Evolutionary conservation across 2,329 filamentous ascomycete genomes (phyloP).

Genomic region (Dactylellina drechsleri): DNA sequence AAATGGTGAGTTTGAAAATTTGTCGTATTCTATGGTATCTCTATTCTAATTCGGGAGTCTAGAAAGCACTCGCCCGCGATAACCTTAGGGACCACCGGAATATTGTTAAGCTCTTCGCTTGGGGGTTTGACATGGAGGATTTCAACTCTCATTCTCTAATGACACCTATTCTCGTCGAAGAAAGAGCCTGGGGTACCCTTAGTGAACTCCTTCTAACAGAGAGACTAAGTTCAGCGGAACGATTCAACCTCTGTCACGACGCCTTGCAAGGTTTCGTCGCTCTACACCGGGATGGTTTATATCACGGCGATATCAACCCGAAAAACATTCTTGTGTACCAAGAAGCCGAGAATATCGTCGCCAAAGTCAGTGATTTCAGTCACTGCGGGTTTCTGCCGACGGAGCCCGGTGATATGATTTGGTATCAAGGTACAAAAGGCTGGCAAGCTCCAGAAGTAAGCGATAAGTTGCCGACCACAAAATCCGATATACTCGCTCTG

Average conservation of each 20-base stretch:
- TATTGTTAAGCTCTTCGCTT: constrained; percentile 47
- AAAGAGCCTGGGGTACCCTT: constrained; percentile 48
- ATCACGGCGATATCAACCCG: constrained; percentile 50
- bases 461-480: constrained; percentile 28
- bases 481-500: constrained; percentile 35
- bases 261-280: constrained; percentile 37
- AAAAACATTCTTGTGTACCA: constrained; percentile 54
- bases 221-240: constrained; percentile 14
- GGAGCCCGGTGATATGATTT: constrained; percentile 31
- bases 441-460: constrained; percentile 47
- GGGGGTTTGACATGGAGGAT: constrained; percentile 52
- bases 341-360: constrained; percentile 36
- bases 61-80: constrained; percentile 45
- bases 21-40: background rate
- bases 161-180: constrained; percentile 44
- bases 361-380: constrained; percentile 49
- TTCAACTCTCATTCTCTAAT: constrained; percentile 40
- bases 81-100: constrained; percentile 34
- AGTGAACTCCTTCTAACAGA: constrained; percentile 37
- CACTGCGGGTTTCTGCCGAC: constrained; percentile 42
- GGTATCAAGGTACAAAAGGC: constrained; percentile 50
- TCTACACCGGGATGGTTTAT: constrained; percentile 36
- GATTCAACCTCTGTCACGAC: constrained; percentile 47
- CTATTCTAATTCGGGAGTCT: background rate
- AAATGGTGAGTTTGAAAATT: constrained; percentile 33